Conservation (phyloP, 2,329 filamentous ascomycete genomes). For the Lomentospora prolificans region DNA sequence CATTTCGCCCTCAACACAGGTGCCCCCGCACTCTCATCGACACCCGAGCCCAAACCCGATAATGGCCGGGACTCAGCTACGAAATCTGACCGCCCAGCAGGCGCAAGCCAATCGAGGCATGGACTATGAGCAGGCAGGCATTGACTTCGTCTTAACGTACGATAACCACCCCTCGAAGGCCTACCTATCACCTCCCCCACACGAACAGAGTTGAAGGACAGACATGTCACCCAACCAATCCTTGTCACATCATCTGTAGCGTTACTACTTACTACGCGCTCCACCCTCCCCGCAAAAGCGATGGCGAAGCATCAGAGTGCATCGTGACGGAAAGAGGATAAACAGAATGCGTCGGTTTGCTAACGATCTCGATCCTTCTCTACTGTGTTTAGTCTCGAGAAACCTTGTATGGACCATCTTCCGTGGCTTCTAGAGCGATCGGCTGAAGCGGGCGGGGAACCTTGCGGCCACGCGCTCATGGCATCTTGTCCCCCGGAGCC, state of each 20-base stretch:
- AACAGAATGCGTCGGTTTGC: constrained; percentile 20
- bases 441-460: constrained; percentile 50
- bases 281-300: neutral
- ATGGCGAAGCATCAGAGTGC: neutral
- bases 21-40: constrained; percentile 12
- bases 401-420: constrained; percentile 86
- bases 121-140: constrained; percentile 74
- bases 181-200: constrained; percentile 56
- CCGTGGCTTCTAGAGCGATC: constrained; percentile 62
- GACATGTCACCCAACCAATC: neutral
- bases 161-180: constrained; percentile 51
- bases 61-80: constrained; percentile 22
- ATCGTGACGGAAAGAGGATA: neutral
- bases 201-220: constrained; percentile 14
- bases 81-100: constrained; percentile 16
- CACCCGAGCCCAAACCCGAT: constrained; percentile 14
- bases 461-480: constrained; percentile 90
- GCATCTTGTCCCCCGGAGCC: constrained; percentile 72
- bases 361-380: constrained; percentile 29
- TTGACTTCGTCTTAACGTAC: constrained; percentile 89
- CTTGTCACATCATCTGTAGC: constrained; percentile 1
- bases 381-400: constrained; percentile 62
- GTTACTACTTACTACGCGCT: neutral
- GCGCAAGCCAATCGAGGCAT: constrained; percentile 30
- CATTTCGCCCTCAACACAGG: constrained; percentile 23